These are phyloP conservation scores for Podospora bellae-mahoneyi DNA, from an alignment of 495 filamentous ascomycete species.

Conservation along the genomic window DNA sequence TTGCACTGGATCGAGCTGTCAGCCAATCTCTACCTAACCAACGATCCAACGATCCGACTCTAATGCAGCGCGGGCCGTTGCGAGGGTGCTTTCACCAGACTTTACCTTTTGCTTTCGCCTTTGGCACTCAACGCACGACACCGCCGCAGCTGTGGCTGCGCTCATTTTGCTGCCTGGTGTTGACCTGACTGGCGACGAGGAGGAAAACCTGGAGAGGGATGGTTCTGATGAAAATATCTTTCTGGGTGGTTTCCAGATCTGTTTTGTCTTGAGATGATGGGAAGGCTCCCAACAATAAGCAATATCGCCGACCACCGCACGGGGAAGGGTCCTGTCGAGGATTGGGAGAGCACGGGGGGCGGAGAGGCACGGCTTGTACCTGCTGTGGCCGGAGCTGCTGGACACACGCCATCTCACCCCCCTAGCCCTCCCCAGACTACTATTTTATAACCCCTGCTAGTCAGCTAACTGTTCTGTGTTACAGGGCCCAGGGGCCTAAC, in stretches of 20 bases:
- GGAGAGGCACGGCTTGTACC: neutral
- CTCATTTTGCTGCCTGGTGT: slow-evolving; percentile 10
- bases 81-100: neutral
- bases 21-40: neutral
- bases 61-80: slow-evolving; percentile 9
- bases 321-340: neutral
- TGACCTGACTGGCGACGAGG: neutral
- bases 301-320: neutral
- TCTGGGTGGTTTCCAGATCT: neutral
- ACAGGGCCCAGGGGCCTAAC: neutral
- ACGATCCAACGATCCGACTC: neutral
- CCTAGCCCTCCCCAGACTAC: neutral
- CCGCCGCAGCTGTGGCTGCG: slow-evolving; percentile 5
- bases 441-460: neutral
- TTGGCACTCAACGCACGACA: slow-evolving; percentile 41
- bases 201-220: neutral
- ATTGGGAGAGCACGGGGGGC: neutral
- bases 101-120: slow-evolving; percentile 44
- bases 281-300: neutral
- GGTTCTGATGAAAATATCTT: neutral
- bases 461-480: neutral
- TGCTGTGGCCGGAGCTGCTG: neutral
- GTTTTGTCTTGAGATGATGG: neutral
- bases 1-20: slow-evolving; percentile 36
- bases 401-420: neutral